Evolutionary conservation across 192 early-diverging fungal species (phyloP).

Genomic region (Mortierella antarctica): DNA sequence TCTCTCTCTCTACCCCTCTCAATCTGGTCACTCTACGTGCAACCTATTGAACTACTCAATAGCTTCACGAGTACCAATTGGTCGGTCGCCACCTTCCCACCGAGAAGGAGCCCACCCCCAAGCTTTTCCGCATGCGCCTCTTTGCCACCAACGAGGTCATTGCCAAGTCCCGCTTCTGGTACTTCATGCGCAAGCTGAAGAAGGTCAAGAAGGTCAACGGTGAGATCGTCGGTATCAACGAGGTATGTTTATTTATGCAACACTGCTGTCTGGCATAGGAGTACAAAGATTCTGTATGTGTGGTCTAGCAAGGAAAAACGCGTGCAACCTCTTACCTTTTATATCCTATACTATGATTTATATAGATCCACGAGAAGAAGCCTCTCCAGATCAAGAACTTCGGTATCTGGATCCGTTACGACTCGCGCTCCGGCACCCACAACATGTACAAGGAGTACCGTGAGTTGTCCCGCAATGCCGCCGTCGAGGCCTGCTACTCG

Average conservation of each 20-base stretch:
- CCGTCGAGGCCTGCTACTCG: constrained; percentile 47
- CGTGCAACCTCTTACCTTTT: not conserved
- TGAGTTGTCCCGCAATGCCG: constrained; percentile 86
- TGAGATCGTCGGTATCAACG: constrained; percentile 97
- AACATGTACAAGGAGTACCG: constrained; percentile 99
- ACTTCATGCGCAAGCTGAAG: constrained; percentile 98
- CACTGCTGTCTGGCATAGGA: too few species aligned
- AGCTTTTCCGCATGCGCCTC: constrained; percentile 79
- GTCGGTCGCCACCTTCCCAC: constrained; percentile 95
- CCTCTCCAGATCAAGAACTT: constrained; percentile 96
- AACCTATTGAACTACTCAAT: constrained; percentile 37
- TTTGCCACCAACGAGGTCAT: constrained; percentile 98
- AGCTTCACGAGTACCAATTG: constrained; percentile 76
- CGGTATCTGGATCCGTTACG: constrained; percentile 99
- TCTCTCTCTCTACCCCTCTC: constrained; percentile 28
- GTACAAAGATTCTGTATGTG: not conserved
- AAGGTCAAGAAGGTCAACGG: constrained; percentile 99
- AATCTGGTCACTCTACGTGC: constrained; percentile 27
- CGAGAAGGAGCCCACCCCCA: constrained; percentile 90
- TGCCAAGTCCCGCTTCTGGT: constrained; percentile 99
- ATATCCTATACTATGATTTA: not conserved
- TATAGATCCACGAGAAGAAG: constrained; percentile 94
- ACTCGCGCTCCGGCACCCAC: constrained; percentile 99
- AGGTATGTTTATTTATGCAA: constrained; percentile 74
- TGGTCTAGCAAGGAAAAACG: not conserved